These are phyloP conservation scores for Penicillium hordei DNA, from an alignment of 2,329 filamentous ascomycete genomes.

Conservation along the genomic window DNA sequence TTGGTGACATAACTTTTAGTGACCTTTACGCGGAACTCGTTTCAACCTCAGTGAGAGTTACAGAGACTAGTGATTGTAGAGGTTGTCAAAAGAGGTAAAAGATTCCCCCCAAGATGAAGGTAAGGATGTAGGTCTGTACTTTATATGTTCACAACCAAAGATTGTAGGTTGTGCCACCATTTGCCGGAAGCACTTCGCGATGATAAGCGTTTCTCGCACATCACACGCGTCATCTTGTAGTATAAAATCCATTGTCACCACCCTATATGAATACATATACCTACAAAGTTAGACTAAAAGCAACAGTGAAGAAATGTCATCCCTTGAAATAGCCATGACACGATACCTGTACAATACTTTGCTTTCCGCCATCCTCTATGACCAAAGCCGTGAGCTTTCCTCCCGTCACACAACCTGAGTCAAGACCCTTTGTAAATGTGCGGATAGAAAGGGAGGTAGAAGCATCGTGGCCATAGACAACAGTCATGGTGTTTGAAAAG, in stretches of 20 bases:
- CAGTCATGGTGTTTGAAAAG: slow-evolving; percentile 54
- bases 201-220: too few relatives aligned
- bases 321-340: slow-evolving; percentile 37
- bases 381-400: slow-evolving; percentile 74
- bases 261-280: not conserved
- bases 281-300: not conserved
- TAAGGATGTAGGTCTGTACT: not conserved
- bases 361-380: slow-evolving; percentile 58
- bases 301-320: not conserved
- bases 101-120: not conserved
- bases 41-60: too few relatives aligned
- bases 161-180: too few relatives aligned
- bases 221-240: not conserved
- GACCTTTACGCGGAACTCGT: too few relatives aligned
- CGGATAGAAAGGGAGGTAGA: slow-evolving; percentile 66
- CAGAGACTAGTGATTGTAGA: too few relatives aligned
- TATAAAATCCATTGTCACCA: not conserved
- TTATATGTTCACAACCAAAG: not conserved
- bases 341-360: slow-evolving; percentile 44
- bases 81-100: not conserved
- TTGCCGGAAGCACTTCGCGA: too few relatives aligned
- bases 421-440: slow-evolving; percentile 77
- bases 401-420: slow-evolving; percentile 78
- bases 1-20: not conserved
- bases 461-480: slow-evolving; percentile 87